Base-by-base conservation (phyloP, 78 protist genomes). In the Anaeramoeba flamelloides region DNA sequence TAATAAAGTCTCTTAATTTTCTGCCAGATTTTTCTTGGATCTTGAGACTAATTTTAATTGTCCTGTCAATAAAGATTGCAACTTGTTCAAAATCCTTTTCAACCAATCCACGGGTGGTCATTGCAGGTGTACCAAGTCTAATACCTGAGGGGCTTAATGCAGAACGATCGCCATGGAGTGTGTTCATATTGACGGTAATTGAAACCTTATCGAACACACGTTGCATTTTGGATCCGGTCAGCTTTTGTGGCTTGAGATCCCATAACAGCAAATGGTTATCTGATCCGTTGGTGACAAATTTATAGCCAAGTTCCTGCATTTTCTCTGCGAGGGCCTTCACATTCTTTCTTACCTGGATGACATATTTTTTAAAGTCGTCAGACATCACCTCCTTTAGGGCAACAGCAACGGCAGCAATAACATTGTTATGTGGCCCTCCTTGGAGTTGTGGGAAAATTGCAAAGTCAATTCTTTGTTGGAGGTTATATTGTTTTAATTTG, bases 391-490 rank as follows among this genome's bases (percentile, higher is more conserved):
- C 84, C 39, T 74, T 34, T 26, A 97, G 86, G n/a, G 95, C 95
- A 0, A 89, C 89, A 0, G 96, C 93, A 37, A 96, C 41, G 64
- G 93, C 99, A 2, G 95, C 99, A 76, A 97, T 96, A 36, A 87
- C 82, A 86, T 97, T 82, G 84, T 94, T 89, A 92, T 97, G 99
- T 41, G 99, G 99, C 36, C 99, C 99, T 39, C 99, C 99, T 78
- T 94, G 99, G 40, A 86, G 88, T 22, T 83, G 78, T 0, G 95
- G 95, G 91, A 92, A 92, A 34, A 89, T 92, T 0, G 94, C 88
- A 39, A 3, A 31, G 87, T 90, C 84, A 77, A 89, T 74, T 3
- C 0, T 1, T 4, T 38, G 74, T 84, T 81, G 90, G 69, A 86
- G 74, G 39, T 90, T 85, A 79, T 87, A 84, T n/a, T n/a, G n/a